phyloP scores from a whole-genome alignment of 768 basidiomycete species.

The Lepiota venenata region DNA sequence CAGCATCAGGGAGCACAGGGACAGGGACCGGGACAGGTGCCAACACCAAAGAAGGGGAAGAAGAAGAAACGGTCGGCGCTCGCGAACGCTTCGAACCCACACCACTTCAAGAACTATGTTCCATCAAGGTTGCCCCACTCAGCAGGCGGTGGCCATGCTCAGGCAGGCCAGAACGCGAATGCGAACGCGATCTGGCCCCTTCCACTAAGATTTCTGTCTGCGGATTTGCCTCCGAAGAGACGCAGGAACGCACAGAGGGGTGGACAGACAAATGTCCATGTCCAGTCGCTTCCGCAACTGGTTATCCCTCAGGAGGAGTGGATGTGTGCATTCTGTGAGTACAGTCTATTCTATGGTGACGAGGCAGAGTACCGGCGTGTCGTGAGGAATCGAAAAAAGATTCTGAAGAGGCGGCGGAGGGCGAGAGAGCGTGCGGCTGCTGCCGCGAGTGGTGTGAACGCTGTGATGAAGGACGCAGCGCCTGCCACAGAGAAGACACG shows the following conservation, averaged over 20 bases:
- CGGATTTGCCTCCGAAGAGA: slow-evolving; percentile 55
- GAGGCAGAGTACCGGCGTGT: slow-evolving; percentile 62
- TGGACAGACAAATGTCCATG: slow-evolving; percentile 6
- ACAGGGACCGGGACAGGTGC: slow-evolving; percentile 7
- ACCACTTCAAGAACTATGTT: slow-evolving; percentile 92
- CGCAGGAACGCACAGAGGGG: slow-evolving; percentile 13
- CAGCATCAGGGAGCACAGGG: background rate
- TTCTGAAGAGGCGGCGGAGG: slow-evolving; percentile 63
- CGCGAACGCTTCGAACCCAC: slow-evolving; percentile 93
- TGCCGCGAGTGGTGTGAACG: slow-evolving; percentile 33
- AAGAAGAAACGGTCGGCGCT: slow-evolving; percentile 94
- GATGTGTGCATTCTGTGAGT: slow-evolving; percentile 95
- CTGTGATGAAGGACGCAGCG: slow-evolving; percentile 14
- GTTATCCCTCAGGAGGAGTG: slow-evolving; percentile 78
- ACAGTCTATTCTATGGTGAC: slow-evolving; percentile 87
- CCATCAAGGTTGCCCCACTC: slow-evolving; percentile 73
- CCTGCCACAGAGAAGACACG: slow-evolving; percentile 18
- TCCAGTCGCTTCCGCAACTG: slow-evolving; percentile 23
- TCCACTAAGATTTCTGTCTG: slow-evolving; percentile 64
- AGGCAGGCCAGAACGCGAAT: slow-evolving; percentile 28
- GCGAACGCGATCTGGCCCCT: slow-evolving; percentile 55
- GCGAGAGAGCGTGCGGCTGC: slow-evolving; percentile 69
- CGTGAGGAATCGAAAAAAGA: slow-evolving; percentile 73
- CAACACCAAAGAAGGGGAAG: slow-evolving; percentile 45
- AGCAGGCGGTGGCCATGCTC: slow-evolving; percentile 15